Conservation (phyloP, 2,329 filamentous ascomycete species). For the Phialocephala subalpina region DNA sequence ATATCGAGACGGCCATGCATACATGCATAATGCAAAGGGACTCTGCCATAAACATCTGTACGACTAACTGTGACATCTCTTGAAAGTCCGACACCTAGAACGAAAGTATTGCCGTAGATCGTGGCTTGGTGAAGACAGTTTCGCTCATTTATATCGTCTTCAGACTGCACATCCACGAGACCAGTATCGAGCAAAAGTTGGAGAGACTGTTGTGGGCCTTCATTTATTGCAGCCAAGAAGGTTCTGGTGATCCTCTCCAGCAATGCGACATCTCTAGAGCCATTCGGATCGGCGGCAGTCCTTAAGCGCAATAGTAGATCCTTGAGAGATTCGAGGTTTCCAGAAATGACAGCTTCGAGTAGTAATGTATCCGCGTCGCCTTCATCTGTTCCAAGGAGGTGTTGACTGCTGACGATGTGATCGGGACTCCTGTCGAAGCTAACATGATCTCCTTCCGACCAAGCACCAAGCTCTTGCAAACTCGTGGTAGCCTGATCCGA, state of each 20-base stretch:
- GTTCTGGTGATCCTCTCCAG: constrained; percentile 85
- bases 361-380: constrained; percentile 89
- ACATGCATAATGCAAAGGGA: constrained; percentile 94
- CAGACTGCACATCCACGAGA: constrained; percentile 87
- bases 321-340: constrained; percentile 78
- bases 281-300: constrained; percentile 60
- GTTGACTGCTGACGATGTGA: constrained; percentile 71
- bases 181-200: constrained; percentile 80
- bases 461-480: constrained; percentile 91
- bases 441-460: constrained; percentile 96
- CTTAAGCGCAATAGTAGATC: constrained; percentile 83
- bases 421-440: constrained; percentile 72
- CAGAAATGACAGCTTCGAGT: constrained; percentile 84
- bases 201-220: constrained; percentile 80
- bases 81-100: constrained; percentile 78
- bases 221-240: constrained; percentile 88
- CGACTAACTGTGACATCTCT: constrained; percentile 79
- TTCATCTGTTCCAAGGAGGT: constrained; percentile 79
- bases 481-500: constrained; percentile 98
- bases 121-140: constrained; percentile 97
- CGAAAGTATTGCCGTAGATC: constrained; percentile 85
- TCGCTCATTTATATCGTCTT: constrained; percentile 97
- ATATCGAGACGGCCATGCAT: constrained; percentile 91
- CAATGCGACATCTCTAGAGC: constrained; percentile 63
- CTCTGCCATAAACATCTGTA: constrained; percentile 91